These are phyloP conservation scores for Scenedesmus sp. DNA, from an alignment of 163 green algal genomes.

Conservation along the genomic window DNA sequence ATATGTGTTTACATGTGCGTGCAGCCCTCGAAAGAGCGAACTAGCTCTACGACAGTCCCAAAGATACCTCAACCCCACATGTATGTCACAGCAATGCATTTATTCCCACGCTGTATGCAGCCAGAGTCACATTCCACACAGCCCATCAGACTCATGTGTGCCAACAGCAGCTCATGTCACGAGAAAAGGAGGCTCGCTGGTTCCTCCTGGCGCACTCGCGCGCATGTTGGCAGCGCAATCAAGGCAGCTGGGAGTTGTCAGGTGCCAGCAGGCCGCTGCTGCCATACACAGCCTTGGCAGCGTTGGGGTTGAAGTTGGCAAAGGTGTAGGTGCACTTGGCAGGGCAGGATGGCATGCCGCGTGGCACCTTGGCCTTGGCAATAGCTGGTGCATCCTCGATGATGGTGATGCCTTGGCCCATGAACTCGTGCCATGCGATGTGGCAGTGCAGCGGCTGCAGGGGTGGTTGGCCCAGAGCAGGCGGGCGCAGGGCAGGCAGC, in stretches of 20 bases:
- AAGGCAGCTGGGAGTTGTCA: not conserved
- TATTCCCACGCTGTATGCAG: too few relatives aligned
- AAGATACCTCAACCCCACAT: too few relatives aligned
- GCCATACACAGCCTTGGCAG: not conserved
- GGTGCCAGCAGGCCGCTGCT: conserved; percentile 33
- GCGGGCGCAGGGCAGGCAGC: not conserved
- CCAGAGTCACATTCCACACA: too few relatives aligned
- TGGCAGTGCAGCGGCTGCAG: conserved; percentile 13
- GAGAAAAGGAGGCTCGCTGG: too few relatives aligned
- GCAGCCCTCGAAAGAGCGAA: too few relatives aligned
- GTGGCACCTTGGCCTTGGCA: not conserved
- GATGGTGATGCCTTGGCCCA: conserved; percentile 40
- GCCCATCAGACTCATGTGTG: too few relatives aligned
- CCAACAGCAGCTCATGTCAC: too few relatives aligned
- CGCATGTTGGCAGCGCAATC: not conserved
- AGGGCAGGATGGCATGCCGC: conserved; percentile 29
- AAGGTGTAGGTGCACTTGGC: conserved; percentile 26
- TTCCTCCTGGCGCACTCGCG: too few relatives aligned
- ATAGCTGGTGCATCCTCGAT: conserved; percentile 18
- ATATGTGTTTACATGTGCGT: too few relatives aligned
- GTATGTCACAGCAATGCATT: too few relatives aligned
- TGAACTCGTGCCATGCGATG: conserved; percentile 42
- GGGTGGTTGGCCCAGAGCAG: too few relatives aligned
- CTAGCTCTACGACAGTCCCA: too few relatives aligned
- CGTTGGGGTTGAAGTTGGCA: conserved; percentile 37